Evolutionary conservation across 805 yeast genomes (phyloP).

Genomic region (Starmerella apicola): DNA sequence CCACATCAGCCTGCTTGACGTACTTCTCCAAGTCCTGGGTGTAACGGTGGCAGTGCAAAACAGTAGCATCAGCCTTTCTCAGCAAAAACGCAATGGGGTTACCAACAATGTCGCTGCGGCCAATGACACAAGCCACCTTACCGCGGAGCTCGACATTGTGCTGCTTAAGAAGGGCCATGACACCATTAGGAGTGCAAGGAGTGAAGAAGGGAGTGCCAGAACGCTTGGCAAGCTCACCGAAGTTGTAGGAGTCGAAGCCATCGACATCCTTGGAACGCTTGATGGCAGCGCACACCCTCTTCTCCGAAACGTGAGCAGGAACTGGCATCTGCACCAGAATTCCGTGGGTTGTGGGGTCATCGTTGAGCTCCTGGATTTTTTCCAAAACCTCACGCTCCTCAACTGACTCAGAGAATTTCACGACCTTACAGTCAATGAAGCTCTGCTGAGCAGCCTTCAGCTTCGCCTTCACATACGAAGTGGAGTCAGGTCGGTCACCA

Average conservation of each 20-base stretch:
- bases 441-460: slow-evolving; percentile 78
- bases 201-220: slow-evolving; percentile 71
- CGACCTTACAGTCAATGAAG: slow-evolving; percentile 53
- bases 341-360: slow-evolving; percentile 70
- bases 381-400: slow-evolving; percentile 46
- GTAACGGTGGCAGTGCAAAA: slow-evolving; percentile 71
- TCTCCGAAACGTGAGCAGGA: slow-evolving; percentile 71
- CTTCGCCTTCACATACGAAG: slow-evolving; percentile 85
- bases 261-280: slow-evolving; percentile 83
- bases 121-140: slow-evolving; percentile 77
- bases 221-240: slow-evolving; percentile 82
- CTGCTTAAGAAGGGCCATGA: slow-evolving; percentile 63
- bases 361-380: slow-evolving; percentile 51
- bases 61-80: slow-evolving; percentile 68
- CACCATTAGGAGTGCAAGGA: slow-evolving; percentile 95
- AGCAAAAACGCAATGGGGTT: slow-evolving; percentile 80
- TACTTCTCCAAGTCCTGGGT: slow-evolving; percentile 47
- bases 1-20: slow-evolving; percentile 66
- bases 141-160: slow-evolving; percentile 62
- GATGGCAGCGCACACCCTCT: slow-evolving; percentile 65
- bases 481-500: slow-evolving; percentile 81
- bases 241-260: slow-evolving; percentile 79
- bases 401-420: slow-evolving; percentile 51
- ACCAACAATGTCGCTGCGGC: slow-evolving; percentile 94
- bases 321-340: slow-evolving; percentile 81